phyloP scores from a whole-genome alignment of 305 asterid species.

The Andrographis paniculata region DNA sequence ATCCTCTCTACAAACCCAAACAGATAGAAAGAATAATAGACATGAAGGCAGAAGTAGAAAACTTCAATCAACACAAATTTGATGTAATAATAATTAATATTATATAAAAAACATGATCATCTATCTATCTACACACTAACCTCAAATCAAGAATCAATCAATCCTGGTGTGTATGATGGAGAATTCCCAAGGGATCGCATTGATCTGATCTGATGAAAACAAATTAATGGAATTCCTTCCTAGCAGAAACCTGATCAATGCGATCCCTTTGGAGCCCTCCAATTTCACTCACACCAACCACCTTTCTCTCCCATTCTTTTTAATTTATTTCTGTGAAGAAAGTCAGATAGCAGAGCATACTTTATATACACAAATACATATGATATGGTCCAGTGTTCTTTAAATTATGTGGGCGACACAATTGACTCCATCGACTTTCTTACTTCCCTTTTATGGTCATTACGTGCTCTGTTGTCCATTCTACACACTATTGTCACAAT shows the following conservation, averaged over 20 bases:
- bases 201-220: neutral
- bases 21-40: no score
- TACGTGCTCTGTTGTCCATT: neutral
- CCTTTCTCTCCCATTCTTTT: neutral
- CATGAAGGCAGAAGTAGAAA: no score
- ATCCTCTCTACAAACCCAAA: no score
- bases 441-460: neutral
- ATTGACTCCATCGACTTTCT: neutral
- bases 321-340: no score
- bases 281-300: slow-evolving; percentile 21
- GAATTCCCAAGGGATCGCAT: neutral
- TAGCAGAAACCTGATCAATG: slow-evolving; percentile 35
- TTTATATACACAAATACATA: no score
- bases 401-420: neutral
- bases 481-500: no score
- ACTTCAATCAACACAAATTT: no score
- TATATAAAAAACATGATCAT: no score
- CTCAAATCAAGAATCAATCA: neutral
- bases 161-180: neutral
- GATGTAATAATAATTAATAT: no score
- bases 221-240: neutral
- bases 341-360: no score
- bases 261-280: slow-evolving; percentile 77
- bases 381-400: neutral
- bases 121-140: neutral